Base-by-base conservation (phyloP, 306 rosid species). In the Cicer pinnatifidum region DNA sequence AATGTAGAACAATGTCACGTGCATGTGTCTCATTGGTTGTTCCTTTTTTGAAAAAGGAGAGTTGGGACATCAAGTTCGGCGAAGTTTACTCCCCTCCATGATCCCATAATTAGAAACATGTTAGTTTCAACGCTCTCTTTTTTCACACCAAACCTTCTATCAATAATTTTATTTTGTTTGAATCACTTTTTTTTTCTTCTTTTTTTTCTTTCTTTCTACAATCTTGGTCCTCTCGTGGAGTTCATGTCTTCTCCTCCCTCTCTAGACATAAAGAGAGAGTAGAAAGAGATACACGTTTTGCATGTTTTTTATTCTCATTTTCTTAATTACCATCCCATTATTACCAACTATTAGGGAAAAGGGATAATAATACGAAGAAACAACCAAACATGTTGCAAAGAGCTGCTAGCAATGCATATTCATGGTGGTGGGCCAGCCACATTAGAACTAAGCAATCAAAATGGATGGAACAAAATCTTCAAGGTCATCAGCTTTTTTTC, bases 401-500 rank as follows among this genome's bases (percentile, higher is more conserved):
- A 86, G 99, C 97, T 23, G 99, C 99, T 63, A 95, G 97, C 87
- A 92, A 90, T 82, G 97, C 99, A 11, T 95, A 95, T 87, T 95
- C 99, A 79, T 95, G 99, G 99, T 95, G 99, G 99, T 91, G 97
- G 97, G 97, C 95, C 3, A 92, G 99, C 85, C 99, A 95, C 84
- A 87, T 95, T 84, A 82, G 99, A 77, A 95, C 99, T 50, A 95
- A 95, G 82, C 99, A 95, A 81, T 91, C 99, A 62, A 95, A 95
- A 95, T 92, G 99, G 97, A 86, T 92, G 79, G 99, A 95, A 46
- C 97, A 90, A 58, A 89, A 86, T 84, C 99, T 95, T 75, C 89
- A 73, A 85, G 99, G 99, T 95, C 1, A 71, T 56, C 0, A 12
- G 7, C 7, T 60, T 39, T 56, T 56, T 69, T 60, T 19, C 56